These are phyloP conservation scores for Raddia guianensis DNA, from an alignment of 176 grass and related monocot genomes.

Conservation along the genomic window DNA sequence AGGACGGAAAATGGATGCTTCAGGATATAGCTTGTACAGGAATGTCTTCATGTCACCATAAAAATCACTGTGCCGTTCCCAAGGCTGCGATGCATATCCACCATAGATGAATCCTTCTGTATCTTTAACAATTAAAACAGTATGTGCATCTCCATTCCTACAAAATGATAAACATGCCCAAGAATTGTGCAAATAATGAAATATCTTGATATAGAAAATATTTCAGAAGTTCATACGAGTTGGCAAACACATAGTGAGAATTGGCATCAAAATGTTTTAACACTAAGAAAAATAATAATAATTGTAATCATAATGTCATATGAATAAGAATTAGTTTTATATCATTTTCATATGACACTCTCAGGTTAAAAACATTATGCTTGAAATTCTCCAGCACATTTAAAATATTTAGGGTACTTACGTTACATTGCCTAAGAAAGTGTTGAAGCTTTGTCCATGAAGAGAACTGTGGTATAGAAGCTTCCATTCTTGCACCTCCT, in stretches of 20 bases:
- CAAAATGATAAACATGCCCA: slow-evolving; percentile 35
- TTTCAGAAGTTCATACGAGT: too few species aligned
- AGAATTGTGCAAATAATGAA: slow-evolving; percentile 6
- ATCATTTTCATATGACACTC: background rate
- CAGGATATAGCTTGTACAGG: slow-evolving; percentile 83
- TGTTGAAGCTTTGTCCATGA: slow-evolving; percentile 92
- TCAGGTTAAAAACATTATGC: background rate
- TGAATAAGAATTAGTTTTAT: slow-evolving; percentile 14
- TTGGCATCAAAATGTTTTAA: background rate
- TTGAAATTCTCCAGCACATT: slow-evolving; percentile 2
- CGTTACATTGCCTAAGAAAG: slow-evolving; percentile 92
- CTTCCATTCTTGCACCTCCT: slow-evolving; percentile 78
- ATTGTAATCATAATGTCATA: background rate
- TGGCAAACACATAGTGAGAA: slow-evolving; percentile 11
- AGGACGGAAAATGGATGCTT: slow-evolving; percentile 81
- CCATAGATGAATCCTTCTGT: slow-evolving; percentile 78
- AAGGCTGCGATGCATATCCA: slow-evolving; percentile 87
- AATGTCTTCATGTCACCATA: slow-evolving; percentile 98
- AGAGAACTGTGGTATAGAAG: slow-evolving; percentile 92
- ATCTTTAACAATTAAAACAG: slow-evolving; percentile 86
- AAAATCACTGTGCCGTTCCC: slow-evolving; percentile 91
- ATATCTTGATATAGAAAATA: background rate
- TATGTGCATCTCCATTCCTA: slow-evolving; percentile 73
- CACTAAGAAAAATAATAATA: slow-evolving; percentile 5
- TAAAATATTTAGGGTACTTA: slow-evolving; percentile 52